A percentile compares a stretch with the other conserved stretches of the same genome.
Conservation (phyloP, 345 rosid species). For the Isatis tinctoria region DNA sequence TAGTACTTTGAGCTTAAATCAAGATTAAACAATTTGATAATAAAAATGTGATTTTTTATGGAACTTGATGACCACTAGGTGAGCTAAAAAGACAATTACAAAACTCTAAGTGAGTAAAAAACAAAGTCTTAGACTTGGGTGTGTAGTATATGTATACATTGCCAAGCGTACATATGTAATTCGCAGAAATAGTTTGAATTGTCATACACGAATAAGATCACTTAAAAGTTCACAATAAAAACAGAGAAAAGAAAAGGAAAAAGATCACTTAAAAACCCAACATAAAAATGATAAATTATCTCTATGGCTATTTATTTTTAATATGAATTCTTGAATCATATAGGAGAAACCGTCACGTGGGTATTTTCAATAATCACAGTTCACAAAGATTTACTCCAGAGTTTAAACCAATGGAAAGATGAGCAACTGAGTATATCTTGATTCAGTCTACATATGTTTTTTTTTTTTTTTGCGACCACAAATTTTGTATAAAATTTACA, state of each 20-base stretch:
- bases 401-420: not conserved
- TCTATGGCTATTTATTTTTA: not conserved
- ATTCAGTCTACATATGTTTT: not conserved
- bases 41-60: not conserved
- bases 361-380: not conserved
- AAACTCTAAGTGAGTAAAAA: constrained; percentile 16
- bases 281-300: not conserved
- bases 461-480: not conserved
- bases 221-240: no score
- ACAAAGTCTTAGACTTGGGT: not conserved
- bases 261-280: not conserved
- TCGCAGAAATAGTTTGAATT: not conserved
- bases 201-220: not conserved
- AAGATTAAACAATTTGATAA: not conserved
- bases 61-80: constrained; percentile 11
- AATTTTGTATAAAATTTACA: not conserved
- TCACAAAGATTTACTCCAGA: not conserved
- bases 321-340: not conserved
- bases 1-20: not conserved
- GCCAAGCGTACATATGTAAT: not conserved
- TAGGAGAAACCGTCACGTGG: not conserved
- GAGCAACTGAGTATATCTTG: not conserved
- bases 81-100: constrained; percentile 25
- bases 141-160: not conserved
- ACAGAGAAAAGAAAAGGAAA: no score